Conservation (phyloP, 108 stramenopile genomes). For the Licmophora abbreviata region DNA sequence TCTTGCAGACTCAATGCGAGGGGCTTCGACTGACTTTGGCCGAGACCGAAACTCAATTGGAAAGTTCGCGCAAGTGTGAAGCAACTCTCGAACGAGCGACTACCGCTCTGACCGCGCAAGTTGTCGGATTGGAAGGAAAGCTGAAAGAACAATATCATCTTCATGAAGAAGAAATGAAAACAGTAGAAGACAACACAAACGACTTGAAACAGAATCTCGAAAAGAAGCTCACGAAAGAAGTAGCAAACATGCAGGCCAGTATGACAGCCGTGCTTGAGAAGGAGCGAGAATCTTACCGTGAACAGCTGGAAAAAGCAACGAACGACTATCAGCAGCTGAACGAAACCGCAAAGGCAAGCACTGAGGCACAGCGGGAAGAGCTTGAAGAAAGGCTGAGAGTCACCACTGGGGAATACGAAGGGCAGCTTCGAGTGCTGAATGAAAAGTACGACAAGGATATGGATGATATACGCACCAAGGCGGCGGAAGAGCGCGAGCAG, state of each 20-base stretch:
- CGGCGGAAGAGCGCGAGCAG: slow-evolving; percentile 25
- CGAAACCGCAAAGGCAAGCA: no score
- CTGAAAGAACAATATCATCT: slow-evolving; percentile 4
- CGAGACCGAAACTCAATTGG: no score
- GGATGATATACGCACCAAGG: slow-evolving; percentile 7
- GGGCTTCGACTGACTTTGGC: no score
- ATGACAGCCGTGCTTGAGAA: slow-evolving; percentile 47
- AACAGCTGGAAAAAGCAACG: slow-evolving; percentile 12
- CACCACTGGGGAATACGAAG: slow-evolving; percentile 2
- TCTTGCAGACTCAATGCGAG: neutral
- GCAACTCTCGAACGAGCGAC: slow-evolving; percentile 1
- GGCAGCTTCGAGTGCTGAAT: slow-evolving; percentile 5
- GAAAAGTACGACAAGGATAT: slow-evolving; percentile 14
- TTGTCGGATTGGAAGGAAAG: slow-evolving; percentile 16
- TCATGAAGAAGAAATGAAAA: slow-evolving; percentile 4
- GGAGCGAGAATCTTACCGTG: slow-evolving; percentile 24
- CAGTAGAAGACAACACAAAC: slow-evolving; percentile 6
- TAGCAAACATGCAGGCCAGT: slow-evolving; percentile 25
- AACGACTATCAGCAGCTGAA: slow-evolving; percentile 14
- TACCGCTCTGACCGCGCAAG: no score
- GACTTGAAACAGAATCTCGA: slow-evolving; percentile 23
- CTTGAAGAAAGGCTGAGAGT: slow-evolving; percentile 13
- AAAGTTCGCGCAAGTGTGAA: neutral
- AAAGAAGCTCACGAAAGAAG: slow-evolving; percentile 24
- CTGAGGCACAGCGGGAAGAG: slow-evolving; percentile 9